Evolutionary conservation across 2,329 filamentous ascomycete genomes (phyloP).

Genomic region (Fusarium heterosporum): DNA sequence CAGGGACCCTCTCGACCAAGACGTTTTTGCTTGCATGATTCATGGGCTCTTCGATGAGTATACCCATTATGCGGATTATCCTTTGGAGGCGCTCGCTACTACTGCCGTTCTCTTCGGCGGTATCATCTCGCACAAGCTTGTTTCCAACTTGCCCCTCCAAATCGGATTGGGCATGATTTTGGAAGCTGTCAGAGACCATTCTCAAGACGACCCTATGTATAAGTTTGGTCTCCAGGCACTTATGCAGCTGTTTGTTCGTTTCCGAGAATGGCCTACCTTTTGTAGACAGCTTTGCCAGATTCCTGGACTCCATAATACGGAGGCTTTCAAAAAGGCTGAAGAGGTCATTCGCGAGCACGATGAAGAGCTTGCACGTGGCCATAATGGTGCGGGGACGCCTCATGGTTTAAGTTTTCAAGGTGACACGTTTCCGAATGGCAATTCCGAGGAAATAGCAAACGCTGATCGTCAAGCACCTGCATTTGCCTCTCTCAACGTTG

Average conservation of each 20-base stretch:
- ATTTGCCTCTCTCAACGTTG: slow-evolving; percentile 83
- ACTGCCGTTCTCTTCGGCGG: slow-evolving; percentile 97
- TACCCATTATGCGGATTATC: slow-evolving; percentile 93
- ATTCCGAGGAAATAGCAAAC: slow-evolving; percentile 69
- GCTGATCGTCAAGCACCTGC: slow-evolving; percentile 73
- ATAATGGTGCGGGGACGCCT: slow-evolving; percentile 61
- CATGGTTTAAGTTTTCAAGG: slow-evolving; percentile 54
- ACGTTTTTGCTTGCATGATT: slow-evolving; percentile 98
- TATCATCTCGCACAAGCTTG: slow-evolving; percentile 92
- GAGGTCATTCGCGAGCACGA: slow-evolving; percentile 79
- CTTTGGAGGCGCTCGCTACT: slow-evolving; percentile 93
- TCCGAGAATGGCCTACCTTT: slow-evolving; percentile 95
- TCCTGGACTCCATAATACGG: slow-evolving; percentile 83
- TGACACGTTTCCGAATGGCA: slow-evolving; percentile 76
- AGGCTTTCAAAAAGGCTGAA: slow-evolving; percentile 84
- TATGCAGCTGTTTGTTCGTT: slow-evolving; percentile 84
- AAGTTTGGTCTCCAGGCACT: slow-evolving; percentile 97
- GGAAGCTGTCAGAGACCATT: slow-evolving; percentile 91
- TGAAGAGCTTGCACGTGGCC: slow-evolving; percentile 67
- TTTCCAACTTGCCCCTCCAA: slow-evolving; percentile 89
- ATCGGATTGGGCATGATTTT: slow-evolving; percentile 97
- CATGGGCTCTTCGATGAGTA: slow-evolving; percentile 98
- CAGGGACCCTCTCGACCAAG: slow-evolving; percentile 84
- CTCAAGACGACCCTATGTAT: slow-evolving; percentile 90
- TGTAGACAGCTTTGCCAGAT: slow-evolving; percentile 88